Base-by-base conservation (phyloP, 495 filamentous ascomycete genomes). In the Xylaria cubensis region DNA sequence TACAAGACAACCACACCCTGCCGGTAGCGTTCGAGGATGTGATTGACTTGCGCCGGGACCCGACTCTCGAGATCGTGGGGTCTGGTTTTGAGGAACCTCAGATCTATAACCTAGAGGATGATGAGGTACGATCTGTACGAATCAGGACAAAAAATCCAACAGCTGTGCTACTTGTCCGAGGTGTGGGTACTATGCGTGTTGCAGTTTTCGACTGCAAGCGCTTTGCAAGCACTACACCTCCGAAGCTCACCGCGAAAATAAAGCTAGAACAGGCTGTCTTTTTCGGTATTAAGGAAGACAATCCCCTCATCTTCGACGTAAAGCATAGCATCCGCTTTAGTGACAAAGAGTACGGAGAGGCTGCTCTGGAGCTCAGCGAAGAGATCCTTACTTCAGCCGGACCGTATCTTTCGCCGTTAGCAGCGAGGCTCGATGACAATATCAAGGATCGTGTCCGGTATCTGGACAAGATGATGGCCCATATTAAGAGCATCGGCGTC, bases 211-310 rank as follows among this genome's bases (percentile, higher is more conserved):
- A 91, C 58, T 80, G 84, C 13, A 83, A 86, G 65, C 82, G 83
- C 59, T 86, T 89, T 51, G 80, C 82, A 17, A 85, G 81, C 67
- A 82, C 83, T 15, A 77, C 77, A 51, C 81, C 85, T 1, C 87
- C 86, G 5, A 77, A 83, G 70, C 85, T 95, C 24, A 94, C 93
- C 1, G 92, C 93, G 9, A 94, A 92, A 78, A 92, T 89, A 77
- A 98, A 95, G 80, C 86, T 99, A 55, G 94, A 97, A 75, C 95
- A 98, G 79, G 95, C 95, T 17, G 90, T 98, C 4, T 97, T 97
- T 82, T 98, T 92, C 78, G 94, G 95, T 1, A 89, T 88, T 26
- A 89, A 94, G 80, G 85, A 87, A 56, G 88, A 91, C 73, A 97
- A 96, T 74, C 91, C 94, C 12, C 82, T 99, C 39, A 90, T 93